Evolutionary conservation across 305 asterid genomes (phyloP).

Genomic region (Fraxinus baroniana): DNA sequence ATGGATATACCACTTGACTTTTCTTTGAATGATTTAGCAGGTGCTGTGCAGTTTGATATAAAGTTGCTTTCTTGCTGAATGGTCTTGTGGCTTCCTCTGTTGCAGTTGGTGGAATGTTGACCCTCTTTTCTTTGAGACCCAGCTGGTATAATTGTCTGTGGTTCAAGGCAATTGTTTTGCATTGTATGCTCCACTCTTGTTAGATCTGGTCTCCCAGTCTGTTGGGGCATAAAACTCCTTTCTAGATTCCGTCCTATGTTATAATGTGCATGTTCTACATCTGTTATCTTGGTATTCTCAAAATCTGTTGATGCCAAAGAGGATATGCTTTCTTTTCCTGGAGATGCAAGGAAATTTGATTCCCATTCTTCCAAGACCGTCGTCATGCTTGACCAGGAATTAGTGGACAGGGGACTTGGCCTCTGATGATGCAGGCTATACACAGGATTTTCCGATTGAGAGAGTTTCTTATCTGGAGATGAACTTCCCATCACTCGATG

Average conservation of each 20-base stretch:
- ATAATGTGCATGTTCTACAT: slow-evolving; percentile 24
- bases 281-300: slow-evolving; percentile 32
- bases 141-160: slow-evolving; percentile 27
- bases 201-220: slow-evolving; percentile 33
- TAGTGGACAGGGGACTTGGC: slow-evolving; percentile 33
- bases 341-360: slow-evolving; percentile 30
- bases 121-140: slow-evolving; percentile 27
- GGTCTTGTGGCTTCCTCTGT: slow-evolving; percentile 31
- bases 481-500: slow-evolving; percentile 28
- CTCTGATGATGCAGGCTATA: slow-evolving; percentile 23
- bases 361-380: slow-evolving; percentile 43
- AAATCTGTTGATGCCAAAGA: slow-evolving; percentile 40
- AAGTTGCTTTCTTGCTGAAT: slow-evolving; percentile 35
- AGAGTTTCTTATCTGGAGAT: slow-evolving; percentile 23
- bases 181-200: slow-evolving; percentile 27
- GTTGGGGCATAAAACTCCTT: slow-evolving; percentile 30
- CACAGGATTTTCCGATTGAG: slow-evolving; percentile 37
- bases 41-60: slow-evolving; percentile 29
- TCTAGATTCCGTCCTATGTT: slow-evolving; percentile 35
- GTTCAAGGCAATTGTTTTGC: slow-evolving; percentile 23
- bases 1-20: slow-evolving; percentile 41
- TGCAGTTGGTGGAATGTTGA: slow-evolving; percentile 31
- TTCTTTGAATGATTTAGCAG: slow-evolving; percentile 38
- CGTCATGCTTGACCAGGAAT: slow-evolving; percentile 40
- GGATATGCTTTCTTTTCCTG: slow-evolving; percentile 42